These are phyloP conservation scores for Oxalis stricta DNA, from an alignment of 441 rosid genomes.

Conservation along the genomic window DNA sequence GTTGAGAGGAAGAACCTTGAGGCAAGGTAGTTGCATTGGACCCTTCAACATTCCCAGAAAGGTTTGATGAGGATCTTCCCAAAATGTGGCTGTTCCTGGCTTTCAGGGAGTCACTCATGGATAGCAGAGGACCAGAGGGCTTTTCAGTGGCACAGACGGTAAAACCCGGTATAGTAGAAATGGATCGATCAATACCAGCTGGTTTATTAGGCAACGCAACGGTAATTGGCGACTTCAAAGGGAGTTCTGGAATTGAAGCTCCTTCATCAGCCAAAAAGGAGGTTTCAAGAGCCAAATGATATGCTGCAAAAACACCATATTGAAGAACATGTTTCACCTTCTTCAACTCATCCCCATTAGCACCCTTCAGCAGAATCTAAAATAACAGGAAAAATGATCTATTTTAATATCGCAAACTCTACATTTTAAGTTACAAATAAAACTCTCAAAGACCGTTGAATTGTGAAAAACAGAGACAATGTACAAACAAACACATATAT, in stretches of 20 bases:
- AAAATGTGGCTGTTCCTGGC: conserved; percentile 17
- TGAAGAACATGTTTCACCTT: conserved; percentile 68
- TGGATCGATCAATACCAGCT: conserved; percentile 42
- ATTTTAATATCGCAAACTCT: conserved; percentile 2
- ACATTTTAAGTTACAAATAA: background rate
- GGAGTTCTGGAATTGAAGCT: conserved; percentile 64
- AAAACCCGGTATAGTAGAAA: conserved; percentile 68
- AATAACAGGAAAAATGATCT: conserved; percentile 9
- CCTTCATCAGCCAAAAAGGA: conserved; percentile 77
- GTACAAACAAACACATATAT: background rate
- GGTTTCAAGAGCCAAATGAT: conserved; percentile 71
- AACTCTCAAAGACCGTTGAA: background rate
- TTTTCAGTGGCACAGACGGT: conserved; percentile 23
- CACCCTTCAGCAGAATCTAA: conserved; percentile 67
- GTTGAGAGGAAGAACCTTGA: conserved; percentile 18
- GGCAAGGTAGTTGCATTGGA: conserved; percentile 22
- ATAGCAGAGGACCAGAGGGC: conserved; percentile 24
- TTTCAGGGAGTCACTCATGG: conserved; percentile 23
- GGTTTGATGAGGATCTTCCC: conserved; percentile 18
- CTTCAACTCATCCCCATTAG: conserved; percentile 55
- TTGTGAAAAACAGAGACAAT: background rate
- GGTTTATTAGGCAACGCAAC: conserved; percentile 65
- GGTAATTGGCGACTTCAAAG: conserved; percentile 50
- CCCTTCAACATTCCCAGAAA: conserved; percentile 20
- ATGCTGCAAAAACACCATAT: conserved; percentile 76